Percentiles rank a stretch among this genome's conserved stretches.
These are phyloP conservation scores for Apiosordaria backusii DNA, from an alignment of 495 filamentous ascomycete genomes.

Conservation along the genomic window DNA sequence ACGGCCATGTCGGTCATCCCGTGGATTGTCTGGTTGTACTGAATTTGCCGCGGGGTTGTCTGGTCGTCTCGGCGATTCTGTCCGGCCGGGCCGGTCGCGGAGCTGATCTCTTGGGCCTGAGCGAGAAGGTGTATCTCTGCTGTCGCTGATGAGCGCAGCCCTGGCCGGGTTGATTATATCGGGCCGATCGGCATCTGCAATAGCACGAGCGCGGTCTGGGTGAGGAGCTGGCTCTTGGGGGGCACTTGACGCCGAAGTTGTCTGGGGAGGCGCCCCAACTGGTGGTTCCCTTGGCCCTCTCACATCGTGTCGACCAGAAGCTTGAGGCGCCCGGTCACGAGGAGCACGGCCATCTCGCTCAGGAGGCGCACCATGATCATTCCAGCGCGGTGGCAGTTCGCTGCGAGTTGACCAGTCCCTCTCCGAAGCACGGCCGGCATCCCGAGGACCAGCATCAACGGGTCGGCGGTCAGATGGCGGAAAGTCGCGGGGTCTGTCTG, in stretches of 20 bases:
- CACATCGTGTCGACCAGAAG: constrained; percentile 32
- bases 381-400: constrained; percentile 34
- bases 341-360: constrained; percentile 38
- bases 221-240: constrained; percentile 42
- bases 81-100: constrained; percentile 37
- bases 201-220: constrained; percentile 42
- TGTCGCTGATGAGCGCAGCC: constrained; percentile 50
- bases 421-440: constrained; percentile 30
- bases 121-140: constrained; percentile 36
- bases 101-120: constrained; percentile 31
- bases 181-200: constrained; percentile 36
- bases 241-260: constrained; percentile 22
- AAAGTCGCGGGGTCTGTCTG: constrained; percentile 31
- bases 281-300: constrained; percentile 33
- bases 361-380: constrained; percentile 23
- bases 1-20: constrained; percentile 45
- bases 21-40: constrained; percentile 34
- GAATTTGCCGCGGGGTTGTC: constrained; percentile 37
- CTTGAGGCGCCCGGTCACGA: constrained; percentile 33
- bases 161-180: constrained; percentile 54
- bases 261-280: constrained; percentile 24
- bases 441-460: constrained; percentile 27
- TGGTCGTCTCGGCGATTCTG: constrained; percentile 50
- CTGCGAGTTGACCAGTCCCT: constrained; percentile 33
- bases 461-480: constrained; percentile 28